phyloP scores from a whole-genome alignment of 305 asterid species.

The Fraxinus xanthoxyloides region DNA sequence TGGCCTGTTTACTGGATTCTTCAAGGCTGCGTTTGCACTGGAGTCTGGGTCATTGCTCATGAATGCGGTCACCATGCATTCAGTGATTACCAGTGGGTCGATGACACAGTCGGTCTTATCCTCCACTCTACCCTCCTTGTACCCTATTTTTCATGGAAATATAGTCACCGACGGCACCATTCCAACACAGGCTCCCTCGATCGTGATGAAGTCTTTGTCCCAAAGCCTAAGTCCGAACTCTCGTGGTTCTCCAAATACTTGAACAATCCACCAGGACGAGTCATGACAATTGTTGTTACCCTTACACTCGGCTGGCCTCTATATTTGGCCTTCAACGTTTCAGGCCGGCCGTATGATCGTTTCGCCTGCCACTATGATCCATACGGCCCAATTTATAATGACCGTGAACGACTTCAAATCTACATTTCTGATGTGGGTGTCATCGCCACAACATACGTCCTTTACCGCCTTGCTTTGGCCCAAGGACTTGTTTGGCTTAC shows the following conservation, averaged over 20 bases:
- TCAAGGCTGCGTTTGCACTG: conserved; percentile 65
- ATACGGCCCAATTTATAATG: conserved; percentile 55
- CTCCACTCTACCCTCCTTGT: conserved; percentile 64
- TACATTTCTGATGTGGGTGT: conserved; percentile 52
- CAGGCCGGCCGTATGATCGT: conserved; percentile 56
- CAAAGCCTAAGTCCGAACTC: conserved; percentile 43
- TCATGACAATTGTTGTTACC: conserved; percentile 33
- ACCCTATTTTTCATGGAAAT: conserved; percentile 67
- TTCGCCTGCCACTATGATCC: conserved; percentile 61
- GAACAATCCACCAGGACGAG: conserved; percentile 58
- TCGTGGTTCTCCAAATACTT: conserved; percentile 50
- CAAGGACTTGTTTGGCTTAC: conserved; percentile 49
- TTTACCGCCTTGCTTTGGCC: conserved; percentile 35
- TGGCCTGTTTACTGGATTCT: conserved; percentile 54
- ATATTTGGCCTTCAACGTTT: conserved; percentile 54
- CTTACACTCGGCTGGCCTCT: conserved; percentile 67
- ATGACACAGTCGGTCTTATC: conserved; percentile 57
- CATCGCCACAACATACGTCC: conserved; percentile 31
- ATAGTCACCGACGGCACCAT: conserved; percentile 66
- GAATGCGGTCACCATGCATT: conserved; percentile 74
- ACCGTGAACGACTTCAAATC: conserved; percentile 53
- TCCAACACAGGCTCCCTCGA: conserved; percentile 67
- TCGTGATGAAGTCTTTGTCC: conserved; percentile 65
- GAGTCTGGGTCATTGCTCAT: conserved; percentile 65
- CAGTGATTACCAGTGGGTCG: conserved; percentile 62